phyloP scores from a whole-genome alignment of 176 grass and related monocot genomes.

The Musa schizocarpa region DNA sequence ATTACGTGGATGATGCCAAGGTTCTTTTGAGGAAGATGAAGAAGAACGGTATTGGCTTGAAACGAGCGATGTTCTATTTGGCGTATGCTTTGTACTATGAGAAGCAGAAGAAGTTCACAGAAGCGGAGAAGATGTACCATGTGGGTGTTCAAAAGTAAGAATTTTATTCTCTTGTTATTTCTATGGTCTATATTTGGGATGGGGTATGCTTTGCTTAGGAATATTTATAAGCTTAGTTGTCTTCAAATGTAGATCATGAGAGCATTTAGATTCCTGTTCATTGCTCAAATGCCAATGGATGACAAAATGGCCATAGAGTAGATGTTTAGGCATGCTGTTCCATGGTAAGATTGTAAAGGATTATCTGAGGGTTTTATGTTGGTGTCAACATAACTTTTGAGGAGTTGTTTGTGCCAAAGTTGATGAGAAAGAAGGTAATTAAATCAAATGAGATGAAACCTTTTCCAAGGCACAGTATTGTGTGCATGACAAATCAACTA shows the following conservation, averaged over 20 bases:
- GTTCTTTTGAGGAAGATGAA: constrained; percentile 78
- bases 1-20: constrained; percentile 76
- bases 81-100: constrained; percentile 88
- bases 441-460: background rate
- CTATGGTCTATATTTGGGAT: constrained; percentile 3
- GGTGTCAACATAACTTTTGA: background rate
- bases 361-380: background rate
- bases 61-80: constrained; percentile 71
- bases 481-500: too few relatives aligned
- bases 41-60: constrained; percentile 60
- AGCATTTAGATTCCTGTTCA: background rate
- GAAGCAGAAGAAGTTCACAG: constrained; percentile 58
- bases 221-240: background rate
- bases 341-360: background rate
- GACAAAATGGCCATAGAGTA: background rate
- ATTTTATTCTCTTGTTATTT: background rate
- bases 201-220: background rate
- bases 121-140: constrained; percentile 66
- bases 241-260: background rate
- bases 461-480: background rate
- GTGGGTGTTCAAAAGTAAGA: constrained; percentile 66
- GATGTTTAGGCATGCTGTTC: background rate
- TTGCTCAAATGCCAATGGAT: background rate
- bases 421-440: background rate
- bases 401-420: background rate